Base-by-base conservation (phyloP, 495 filamentous ascomycete genomes). In the Lophiostoma macrostomum region DNA sequence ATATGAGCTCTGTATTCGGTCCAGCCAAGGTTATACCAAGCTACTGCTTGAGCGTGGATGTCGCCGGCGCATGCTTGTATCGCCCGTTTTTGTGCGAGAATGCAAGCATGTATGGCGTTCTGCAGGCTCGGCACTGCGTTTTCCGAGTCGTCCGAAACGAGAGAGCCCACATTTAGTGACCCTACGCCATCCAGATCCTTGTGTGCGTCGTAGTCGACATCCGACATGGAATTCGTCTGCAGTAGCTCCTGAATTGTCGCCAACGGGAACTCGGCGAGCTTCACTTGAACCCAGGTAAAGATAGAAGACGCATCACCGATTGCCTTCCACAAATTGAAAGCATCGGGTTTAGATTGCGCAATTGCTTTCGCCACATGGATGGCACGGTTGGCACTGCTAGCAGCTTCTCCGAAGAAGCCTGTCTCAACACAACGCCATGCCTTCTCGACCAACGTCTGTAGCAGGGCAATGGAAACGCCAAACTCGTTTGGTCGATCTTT, bases 21-120 rank as follows among this genome's bases (percentile, higher is more conserved):
- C 84, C 90, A 95, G 20, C 94, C 93, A 16, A 99, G 75, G 64
- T 99, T 99, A 67, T 91, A 99, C 79, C 91, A 95, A 1, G 90
- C 88, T 24, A 97, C 87, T 6, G 93, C 88, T 69, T 94, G 91
- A n/a, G 91, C 90, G 67, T 97, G 87, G 2, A 80, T 52, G 61
- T 99, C 91, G 47, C 83, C 73, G 1, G 80, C 70, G 27, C 86
- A 85, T 34, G 81, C 76, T 48, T 85, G 74, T 13, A 97, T 84
- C 16, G 90, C 87, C 44, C 87, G 82, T 63, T 96, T 97, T 66
- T 90, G 86, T 4, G 89, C 87, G 23, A 96, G 70, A 13, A 98
- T 90, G 0, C 82, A 77, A 30, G 84, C 77, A 46, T 87, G 75
- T 2, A 90, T 58, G 39, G 76, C 80, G 18, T 61, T 65, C 1